Evolutionary conservation across 192 early-diverging fungal genomes (phyloP).

Genomic region (Backusella mclennaniae): DNA sequence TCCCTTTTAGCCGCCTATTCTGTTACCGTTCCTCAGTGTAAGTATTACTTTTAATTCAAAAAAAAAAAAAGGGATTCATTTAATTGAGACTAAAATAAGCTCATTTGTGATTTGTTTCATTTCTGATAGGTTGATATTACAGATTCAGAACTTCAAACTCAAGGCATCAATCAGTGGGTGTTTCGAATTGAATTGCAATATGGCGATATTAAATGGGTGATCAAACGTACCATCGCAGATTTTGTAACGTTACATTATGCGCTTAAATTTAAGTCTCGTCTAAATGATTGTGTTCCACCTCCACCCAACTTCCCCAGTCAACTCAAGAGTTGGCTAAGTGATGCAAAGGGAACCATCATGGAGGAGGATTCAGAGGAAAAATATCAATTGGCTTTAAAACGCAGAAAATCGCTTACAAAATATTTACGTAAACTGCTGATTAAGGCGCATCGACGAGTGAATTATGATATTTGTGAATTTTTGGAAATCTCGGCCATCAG

Average conservation of each 20-base stretch:
- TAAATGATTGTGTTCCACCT: slow-evolving; percentile 34
- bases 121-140: slow-evolving; percentile 20
- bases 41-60: not conserved
- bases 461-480: slow-evolving; percentile 74
- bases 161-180: slow-evolving; percentile 32
- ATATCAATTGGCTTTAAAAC: slow-evolving; percentile 44
- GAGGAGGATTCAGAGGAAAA: slow-evolving; percentile 29
- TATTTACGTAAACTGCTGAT: slow-evolving; percentile 63
- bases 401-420: slow-evolving; percentile 55
- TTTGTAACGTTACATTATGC: slow-evolving; percentile 66
- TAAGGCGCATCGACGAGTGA: slow-evolving; percentile 58
- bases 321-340: slow-evolving; percentile 19
- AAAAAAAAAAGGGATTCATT: not conserved
- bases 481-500: slow-evolving; percentile 73
- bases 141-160: slow-evolving; percentile 29
- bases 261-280: slow-evolving; percentile 43
- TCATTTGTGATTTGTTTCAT: not conserved
- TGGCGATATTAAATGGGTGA: slow-evolving; percentile 79
- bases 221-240: slow-evolving; percentile 62
- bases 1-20: slow-evolving; percentile 20
- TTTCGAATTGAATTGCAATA: slow-evolving; percentile 52
- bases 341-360: slow-evolving; percentile 17
- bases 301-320: slow-evolving; percentile 38
- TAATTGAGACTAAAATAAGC: not conserved
- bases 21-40: slow-evolving; percentile 16